Percentiles rank a stretch among this genome's conserved stretches.
Evolutionary conservation across 768 basidiomycete species (phyloP).

Genomic region (Psilocybe cubensis): DNA sequence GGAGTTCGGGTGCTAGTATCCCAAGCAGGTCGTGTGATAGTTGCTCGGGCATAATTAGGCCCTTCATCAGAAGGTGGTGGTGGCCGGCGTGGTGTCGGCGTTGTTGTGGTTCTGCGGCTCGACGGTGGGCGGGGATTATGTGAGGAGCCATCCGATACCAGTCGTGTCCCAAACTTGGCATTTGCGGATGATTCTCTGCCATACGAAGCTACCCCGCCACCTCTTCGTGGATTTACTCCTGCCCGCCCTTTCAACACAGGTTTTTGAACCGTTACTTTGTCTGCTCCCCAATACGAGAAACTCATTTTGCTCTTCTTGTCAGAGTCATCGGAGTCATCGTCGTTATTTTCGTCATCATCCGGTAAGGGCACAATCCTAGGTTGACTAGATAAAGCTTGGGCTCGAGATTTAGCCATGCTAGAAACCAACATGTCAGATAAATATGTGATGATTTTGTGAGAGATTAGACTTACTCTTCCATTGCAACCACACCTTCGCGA

Average conservation of each 20-base stretch:
- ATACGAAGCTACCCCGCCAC: conserved; percentile 56
- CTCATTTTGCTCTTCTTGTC: conserved; percentile 93
- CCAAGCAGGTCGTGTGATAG: conserved; percentile 78
- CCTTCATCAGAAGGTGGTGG: conserved; percentile 62
- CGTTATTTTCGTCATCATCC: conserved; percentile 63
- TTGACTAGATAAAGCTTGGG: conserved; percentile 57
- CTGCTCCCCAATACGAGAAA: conserved; percentile 93
- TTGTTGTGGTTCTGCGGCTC: conserved; percentile 60
- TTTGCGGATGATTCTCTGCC: conserved; percentile 85
- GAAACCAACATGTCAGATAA: conserved; percentile 4
- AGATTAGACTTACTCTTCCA: conserved; percentile 78
- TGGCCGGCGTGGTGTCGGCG: conserved; percentile 48
- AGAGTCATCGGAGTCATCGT: conserved; percentile 78
- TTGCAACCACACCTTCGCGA: conserved; percentile 79
- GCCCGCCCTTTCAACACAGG: conserved; percentile 59
- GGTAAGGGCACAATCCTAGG: conserved; percentile 73
- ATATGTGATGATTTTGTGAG: conserved; percentile 4
- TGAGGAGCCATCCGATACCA: conserved; percentile 65
- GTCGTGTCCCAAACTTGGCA: conserved; percentile 89
- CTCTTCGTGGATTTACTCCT: conserved; percentile 44
- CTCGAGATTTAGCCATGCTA: conserved; percentile 75
- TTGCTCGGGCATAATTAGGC: conserved; percentile 67
- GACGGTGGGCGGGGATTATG: conserved; percentile 55
- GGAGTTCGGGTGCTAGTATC: conserved; percentile 55
- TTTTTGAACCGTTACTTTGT: conserved; percentile 87